Conservation (phyloP, 2,329 filamentous ascomycete genomes). For the Aureobasidium sp. region DNA sequence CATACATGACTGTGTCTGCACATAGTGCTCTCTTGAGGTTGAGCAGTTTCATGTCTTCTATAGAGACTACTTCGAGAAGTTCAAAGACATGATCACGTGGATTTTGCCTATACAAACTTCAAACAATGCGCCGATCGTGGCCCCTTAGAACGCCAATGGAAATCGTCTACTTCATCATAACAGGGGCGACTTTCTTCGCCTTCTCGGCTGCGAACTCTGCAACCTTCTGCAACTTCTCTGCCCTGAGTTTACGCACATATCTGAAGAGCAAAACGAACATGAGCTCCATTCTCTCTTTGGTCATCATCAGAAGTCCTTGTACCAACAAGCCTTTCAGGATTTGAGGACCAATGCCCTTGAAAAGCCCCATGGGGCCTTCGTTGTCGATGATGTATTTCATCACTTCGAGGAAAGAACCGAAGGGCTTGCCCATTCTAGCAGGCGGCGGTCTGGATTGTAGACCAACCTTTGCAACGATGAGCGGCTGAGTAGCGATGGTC, state of each 20-base stretch:
- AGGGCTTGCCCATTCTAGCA: constrained; percentile 76
- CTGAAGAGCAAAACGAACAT: constrained; percentile 80
- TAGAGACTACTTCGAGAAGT: neutral
- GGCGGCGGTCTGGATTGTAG: constrained; percentile 89
- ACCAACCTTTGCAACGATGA: constrained; percentile 97
- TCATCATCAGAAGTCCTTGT: constrained; percentile 97
- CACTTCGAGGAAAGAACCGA: constrained; percentile 88
- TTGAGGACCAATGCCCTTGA: constrained; percentile 95
- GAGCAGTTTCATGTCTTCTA: neutral
- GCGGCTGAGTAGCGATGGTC: constrained; percentile 84
- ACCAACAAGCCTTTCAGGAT: constrained; percentile 88
- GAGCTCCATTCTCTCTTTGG: constrained; percentile 91
- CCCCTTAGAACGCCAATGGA: neutral
- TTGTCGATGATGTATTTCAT: constrained; percentile 90
- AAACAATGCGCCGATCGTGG: neutral
- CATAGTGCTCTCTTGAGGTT: constrained; percentile 2
- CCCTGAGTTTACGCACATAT: constrained; percentile 65
- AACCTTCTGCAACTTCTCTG: constrained; percentile 62
- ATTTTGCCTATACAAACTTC: neutral
- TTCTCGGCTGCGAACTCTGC: constrained; percentile 54
- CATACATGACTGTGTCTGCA: constrained; percentile 11
- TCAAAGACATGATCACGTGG: neutral
- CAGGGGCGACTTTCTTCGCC: constrained; percentile 47
- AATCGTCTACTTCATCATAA: constrained; percentile 38
- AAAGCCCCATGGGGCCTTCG: constrained; percentile 75